These are phyloP conservation scores for Leccinum variicolor DNA, from an alignment of 768 basidiomycete genomes.

Conservation along the genomic window DNA sequence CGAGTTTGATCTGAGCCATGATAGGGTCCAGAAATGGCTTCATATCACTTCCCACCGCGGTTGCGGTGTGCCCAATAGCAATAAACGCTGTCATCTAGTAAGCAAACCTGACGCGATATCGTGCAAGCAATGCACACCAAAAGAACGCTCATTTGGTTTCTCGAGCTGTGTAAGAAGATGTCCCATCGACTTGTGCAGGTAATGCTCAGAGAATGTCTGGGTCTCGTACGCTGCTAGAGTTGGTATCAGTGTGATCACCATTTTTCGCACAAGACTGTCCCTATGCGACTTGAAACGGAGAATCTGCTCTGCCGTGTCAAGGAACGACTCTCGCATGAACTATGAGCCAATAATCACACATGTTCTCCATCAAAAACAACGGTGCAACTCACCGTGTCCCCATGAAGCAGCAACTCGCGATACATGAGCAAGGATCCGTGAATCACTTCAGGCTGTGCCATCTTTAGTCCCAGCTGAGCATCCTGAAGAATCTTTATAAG, in stretches of 20 bases:
- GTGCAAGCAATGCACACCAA: conserved; percentile 48
- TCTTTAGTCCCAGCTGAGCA: conserved; percentile 78
- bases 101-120: not conserved
- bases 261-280: conserved; percentile 85
- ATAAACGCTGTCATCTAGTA: conserved; percentile 66
- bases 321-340: conserved; percentile 88
- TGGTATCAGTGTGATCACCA: conserved; percentile 94
- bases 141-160: conserved; percentile 84
- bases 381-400: conserved; percentile 73
- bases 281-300: conserved; percentile 84
- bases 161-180: conserved; percentile 86
- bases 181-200: conserved; percentile 91
- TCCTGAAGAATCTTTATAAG: conserved; percentile 84
- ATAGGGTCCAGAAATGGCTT: conserved; percentile 92
- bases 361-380: not conserved
- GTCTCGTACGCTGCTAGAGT: conserved; percentile 94
- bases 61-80: conserved; percentile 93
- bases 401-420: conserved; percentile 86
- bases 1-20: conserved; percentile 84
- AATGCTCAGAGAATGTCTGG: conserved; percentile 86
- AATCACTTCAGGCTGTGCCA: conserved; percentile 79
- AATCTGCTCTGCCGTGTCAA: conserved; percentile 86
- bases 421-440: conserved; percentile 92
- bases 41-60: conserved; percentile 91
- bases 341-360: conserved; percentile 27